Conservation (phyloP, 495 filamentous ascomycete genomes). For the Penicillium herquei region DNA sequence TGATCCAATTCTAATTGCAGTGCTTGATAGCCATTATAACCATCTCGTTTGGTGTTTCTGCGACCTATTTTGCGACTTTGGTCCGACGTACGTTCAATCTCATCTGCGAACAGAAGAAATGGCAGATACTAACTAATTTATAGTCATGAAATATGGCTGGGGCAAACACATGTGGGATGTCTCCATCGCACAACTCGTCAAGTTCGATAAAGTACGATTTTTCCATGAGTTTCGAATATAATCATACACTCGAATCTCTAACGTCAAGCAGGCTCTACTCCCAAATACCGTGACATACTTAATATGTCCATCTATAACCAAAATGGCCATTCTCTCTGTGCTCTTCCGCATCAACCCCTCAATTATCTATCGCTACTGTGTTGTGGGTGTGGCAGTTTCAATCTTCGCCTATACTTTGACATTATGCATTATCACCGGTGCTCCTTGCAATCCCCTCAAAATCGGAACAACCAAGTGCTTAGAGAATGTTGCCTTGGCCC, state of each 20-base stretch:
- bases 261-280: not conserved
- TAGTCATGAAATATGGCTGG: conserved; percentile 21
- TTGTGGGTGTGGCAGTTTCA: conserved; percentile 9
- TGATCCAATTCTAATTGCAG: not conserved
- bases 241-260: not conserved
- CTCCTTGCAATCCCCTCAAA: conserved; percentile 19
- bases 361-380: conserved; percentile 9
- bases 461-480: conserved; percentile 17
- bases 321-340: conserved; percentile 7
- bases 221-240: not conserved
- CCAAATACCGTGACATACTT: conserved; percentile 10
- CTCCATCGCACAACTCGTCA: conserved; percentile 13
- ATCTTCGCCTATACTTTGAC: conserved; percentile 20
- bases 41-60: conserved; percentile 15
- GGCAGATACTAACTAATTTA: not conserved
- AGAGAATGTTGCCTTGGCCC: conserved; percentile 17
- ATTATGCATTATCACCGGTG: conserved; percentile 20
- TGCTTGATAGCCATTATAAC: conserved; percentile 12
- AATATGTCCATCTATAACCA: conserved; percentile 6
- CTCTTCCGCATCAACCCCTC: conserved; percentile 5
- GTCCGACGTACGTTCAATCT: conserved; percentile 6
- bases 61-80: conserved; percentile 18
- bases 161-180: conserved; percentile 24
- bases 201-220: conserved; percentile 10
- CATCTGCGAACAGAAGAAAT: not conserved